Conservation (phyloP, 1,284 basidiomycete species). For the Trichosporon sp. region DNA sequence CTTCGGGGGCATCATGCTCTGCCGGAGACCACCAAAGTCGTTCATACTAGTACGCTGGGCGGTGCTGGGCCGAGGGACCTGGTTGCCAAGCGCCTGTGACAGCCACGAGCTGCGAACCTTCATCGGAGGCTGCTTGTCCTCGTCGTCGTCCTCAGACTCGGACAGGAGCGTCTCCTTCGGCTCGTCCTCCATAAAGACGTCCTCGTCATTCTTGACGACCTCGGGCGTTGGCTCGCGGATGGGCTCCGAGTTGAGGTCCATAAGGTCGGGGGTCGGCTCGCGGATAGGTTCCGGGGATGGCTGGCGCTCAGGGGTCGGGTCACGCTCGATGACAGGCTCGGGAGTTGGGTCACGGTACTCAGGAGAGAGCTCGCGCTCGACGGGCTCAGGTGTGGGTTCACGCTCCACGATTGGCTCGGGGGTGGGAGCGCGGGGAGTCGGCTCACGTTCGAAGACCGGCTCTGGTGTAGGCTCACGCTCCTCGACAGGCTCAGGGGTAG, state of each 20-base stretch:
- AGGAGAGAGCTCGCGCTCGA: not conserved
- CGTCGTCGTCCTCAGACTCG: not conserved
- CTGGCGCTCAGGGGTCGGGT: slow-evolving; percentile 11
- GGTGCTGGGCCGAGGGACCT: slow-evolving; percentile 34
- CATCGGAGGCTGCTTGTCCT: not conserved
- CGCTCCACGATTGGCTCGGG: not conserved
- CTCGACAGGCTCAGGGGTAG: slow-evolving; percentile 4
- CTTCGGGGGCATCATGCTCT: slow-evolving; percentile 45
- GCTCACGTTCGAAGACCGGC: slow-evolving; percentile 13
- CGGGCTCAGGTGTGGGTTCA: slow-evolving; percentile 12
- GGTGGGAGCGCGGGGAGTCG: too few relatives aligned
- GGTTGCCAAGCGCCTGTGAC: slow-evolving; percentile 48
- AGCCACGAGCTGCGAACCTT: slow-evolving; percentile 53
- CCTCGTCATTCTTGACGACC: not conserved
- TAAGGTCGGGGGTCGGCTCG: not conserved
- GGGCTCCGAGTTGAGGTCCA: slow-evolving; percentile 11
- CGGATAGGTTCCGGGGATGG: not conserved
- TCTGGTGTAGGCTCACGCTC: slow-evolving; percentile 11
- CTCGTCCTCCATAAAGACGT: slow-evolving; percentile 3
- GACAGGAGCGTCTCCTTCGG: slow-evolving; percentile 2
- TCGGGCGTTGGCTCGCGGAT: not conserved
- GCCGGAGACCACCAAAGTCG: slow-evolving; percentile 33
- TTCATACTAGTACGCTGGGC: slow-evolving; percentile 20
- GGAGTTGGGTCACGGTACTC: not conserved
- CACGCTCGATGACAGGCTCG: slow-evolving; percentile 8